Evolutionary conservation across 331 rosid species (phyloP).

Genomic region (Cucumis variabilis): DNA sequence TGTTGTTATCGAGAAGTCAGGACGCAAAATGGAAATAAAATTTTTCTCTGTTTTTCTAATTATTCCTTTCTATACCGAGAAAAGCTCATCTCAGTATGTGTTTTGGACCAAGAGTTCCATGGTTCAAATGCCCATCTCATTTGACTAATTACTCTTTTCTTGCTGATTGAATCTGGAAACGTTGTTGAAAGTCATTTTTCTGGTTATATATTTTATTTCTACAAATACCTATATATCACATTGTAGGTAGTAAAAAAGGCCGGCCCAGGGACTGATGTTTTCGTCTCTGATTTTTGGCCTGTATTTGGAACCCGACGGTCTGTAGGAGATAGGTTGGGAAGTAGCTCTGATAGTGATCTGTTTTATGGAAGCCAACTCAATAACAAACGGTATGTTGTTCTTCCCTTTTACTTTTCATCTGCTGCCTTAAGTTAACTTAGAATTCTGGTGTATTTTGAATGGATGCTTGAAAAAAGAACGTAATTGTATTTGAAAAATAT

Average conservation of each 20-base stretch:
- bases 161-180: background rate
- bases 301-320: slow-evolving; percentile 78
- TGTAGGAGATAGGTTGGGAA: slow-evolving; percentile 86
- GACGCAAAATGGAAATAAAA: background rate
- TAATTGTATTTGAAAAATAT: background rate
- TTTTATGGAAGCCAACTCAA: slow-evolving; percentile 52
- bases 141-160: background rate
- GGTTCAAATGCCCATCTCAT: too few species aligned
- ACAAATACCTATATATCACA: slow-evolving; percentile 27
- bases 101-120: too few species aligned
- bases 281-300: slow-evolving; percentile 53
- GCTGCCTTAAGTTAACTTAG: background rate
- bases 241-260: slow-evolving; percentile 85
- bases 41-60: background rate
- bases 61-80: background rate
- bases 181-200: slow-evolving; percentile 7
- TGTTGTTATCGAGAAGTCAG: background rate
- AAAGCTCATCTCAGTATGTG: too few species aligned
- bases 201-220: slow-evolving; percentile 3
- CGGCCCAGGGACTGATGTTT: slow-evolving; percentile 47
- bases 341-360: slow-evolving; percentile 51
- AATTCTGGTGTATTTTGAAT: background rate
- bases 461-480: background rate
- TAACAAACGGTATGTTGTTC: slow-evolving; percentile 71
- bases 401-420: background rate